Conservation (phyloP, 192 early-diverging fungal genomes). For the Dimargaris xerosporica region DNA sequence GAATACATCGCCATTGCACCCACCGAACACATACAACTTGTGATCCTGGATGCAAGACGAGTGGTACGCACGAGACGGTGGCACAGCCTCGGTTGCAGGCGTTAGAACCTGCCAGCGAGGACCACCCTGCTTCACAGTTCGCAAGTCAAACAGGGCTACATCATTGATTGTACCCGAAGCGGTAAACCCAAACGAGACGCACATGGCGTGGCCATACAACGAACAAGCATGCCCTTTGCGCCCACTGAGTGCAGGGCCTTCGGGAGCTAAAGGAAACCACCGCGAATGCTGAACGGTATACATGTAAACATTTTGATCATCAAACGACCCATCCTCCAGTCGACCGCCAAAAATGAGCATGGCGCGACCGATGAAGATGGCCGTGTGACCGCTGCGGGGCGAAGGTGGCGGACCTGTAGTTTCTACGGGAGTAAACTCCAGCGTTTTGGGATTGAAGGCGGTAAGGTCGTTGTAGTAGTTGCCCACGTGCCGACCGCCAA, state of each 20-base stretch:
- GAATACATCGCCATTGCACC: slow-evolving; percentile 26
- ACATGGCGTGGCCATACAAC: slow-evolving; percentile 10
- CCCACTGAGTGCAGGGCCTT: neutral
- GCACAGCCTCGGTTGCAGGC: neutral
- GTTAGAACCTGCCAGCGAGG: neutral
- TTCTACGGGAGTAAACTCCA: neutral
- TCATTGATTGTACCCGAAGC: neutral
- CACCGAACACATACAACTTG: slow-evolving; percentile 20
- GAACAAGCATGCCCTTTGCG: slow-evolving; percentile 5
- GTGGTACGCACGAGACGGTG: slow-evolving; percentile 10
- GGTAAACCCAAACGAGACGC: slow-evolving; percentile 8
- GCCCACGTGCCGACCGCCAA: slow-evolving; percentile 27
- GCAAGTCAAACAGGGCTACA: slow-evolving; percentile 7
- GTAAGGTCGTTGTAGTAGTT: slow-evolving; percentile 23
- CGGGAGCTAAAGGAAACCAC: slow-evolving; percentile 2
- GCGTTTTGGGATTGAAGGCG: slow-evolving; percentile 18
- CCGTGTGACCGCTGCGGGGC: slow-evolving; percentile 27
- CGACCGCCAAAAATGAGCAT: slow-evolving; percentile 39
- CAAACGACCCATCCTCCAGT: slow-evolving; percentile 18
- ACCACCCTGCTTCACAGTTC: slow-evolving; percentile 9
- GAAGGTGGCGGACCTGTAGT: slow-evolving; percentile 19
- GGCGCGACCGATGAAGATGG: slow-evolving; percentile 30
- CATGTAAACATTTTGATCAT: slow-evolving; percentile 19
- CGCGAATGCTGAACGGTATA: neutral
- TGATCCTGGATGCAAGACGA: slow-evolving; percentile 2